A percentile compares a stretch with the other conserved stretches of the same genome.
phyloP scores from a whole-genome alignment of 352 stramenopile genomes.

The Elongisporangium prolatum region DNA sequence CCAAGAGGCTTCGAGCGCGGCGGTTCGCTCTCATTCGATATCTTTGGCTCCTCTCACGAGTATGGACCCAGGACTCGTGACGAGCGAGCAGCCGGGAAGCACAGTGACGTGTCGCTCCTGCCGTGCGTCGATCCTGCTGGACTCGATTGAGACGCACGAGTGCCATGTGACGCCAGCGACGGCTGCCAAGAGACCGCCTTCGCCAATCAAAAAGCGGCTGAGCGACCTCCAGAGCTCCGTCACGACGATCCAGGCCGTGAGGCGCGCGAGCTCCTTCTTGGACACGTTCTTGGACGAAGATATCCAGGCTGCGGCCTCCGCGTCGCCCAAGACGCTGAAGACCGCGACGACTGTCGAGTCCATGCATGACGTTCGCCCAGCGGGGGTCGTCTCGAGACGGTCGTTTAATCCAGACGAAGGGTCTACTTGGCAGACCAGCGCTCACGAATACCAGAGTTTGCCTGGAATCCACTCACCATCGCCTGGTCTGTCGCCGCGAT shows the following conservation, averaged over 20 bases:
- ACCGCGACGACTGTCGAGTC: background rate
- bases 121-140: constrained; percentile 38
- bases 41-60: constrained; percentile 2
- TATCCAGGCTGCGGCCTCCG: background rate
- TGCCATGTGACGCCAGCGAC: constrained; percentile 16
- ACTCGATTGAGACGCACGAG: constrained; percentile 66
- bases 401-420: background rate
- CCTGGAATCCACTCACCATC: background rate
- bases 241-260: background rate
- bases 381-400: background rate
- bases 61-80: constrained; percentile 56
- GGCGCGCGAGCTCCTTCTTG: constrained; percentile 25
- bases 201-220: constrained; percentile 10
- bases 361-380: background rate
- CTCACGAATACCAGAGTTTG: background rate
- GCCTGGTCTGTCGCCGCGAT: background rate
- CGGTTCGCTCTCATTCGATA: background rate
- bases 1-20: background rate
- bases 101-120: constrained; percentile 54
- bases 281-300: constrained; percentile 28
- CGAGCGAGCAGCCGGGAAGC: constrained; percentile 24
- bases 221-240: background rate
- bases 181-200: constrained; percentile 7
- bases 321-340: constrained; percentile 1
- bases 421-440: background rate